These are phyloP conservation scores for Sporothrix phasma DNA, from an alignment of 2,329 filamentous ascomycete species.

Conservation along the genomic window DNA sequence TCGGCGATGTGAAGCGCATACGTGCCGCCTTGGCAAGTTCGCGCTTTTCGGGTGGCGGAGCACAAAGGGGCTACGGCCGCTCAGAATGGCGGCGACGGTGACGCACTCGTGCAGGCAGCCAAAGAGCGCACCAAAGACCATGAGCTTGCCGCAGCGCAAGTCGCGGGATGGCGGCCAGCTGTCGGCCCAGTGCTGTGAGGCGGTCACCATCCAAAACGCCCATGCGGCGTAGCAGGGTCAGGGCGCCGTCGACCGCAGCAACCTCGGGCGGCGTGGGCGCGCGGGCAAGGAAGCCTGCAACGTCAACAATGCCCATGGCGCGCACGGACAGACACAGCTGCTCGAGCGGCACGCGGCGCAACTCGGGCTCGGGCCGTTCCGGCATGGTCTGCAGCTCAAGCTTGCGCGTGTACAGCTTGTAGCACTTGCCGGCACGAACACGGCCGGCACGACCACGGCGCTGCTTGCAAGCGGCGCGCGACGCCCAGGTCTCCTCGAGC, in stretches of 20 bases:
- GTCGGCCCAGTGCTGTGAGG: constrained; percentile 80
- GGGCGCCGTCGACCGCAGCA: constrained; percentile 74
- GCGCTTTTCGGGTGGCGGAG: constrained; percentile 72
- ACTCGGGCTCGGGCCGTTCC: constrained; percentile 84
- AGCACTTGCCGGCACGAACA: constrained; percentile 84
- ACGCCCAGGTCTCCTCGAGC: constrained; percentile 91
- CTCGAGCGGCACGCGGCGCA: constrained; percentile 83
- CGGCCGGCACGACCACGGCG: constrained; percentile 85
- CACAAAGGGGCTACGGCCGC: constrained; percentile 66
- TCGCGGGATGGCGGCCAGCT: constrained; percentile 96
- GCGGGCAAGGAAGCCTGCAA: constrained; percentile 68
- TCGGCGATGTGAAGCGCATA: constrained; percentile 52
- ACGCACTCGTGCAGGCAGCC: constrained; percentile 82
- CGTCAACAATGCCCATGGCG: constrained; percentile 83
- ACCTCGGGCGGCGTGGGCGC: constrained; percentile 84
- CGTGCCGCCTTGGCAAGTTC: constrained; percentile 73
- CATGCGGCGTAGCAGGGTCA: constrained; percentile 70
- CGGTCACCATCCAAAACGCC: constrained; percentile 72
- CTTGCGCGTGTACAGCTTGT: constrained; percentile 85
- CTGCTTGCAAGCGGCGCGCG: constrained; percentile 87
- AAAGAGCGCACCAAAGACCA: constrained; percentile 92
- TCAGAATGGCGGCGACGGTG: constrained; percentile 86
- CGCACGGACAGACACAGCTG: constrained; percentile 91
- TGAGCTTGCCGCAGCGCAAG: constrained; percentile 82
- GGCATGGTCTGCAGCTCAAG: constrained; percentile 73